Evolutionary conservation across 257 asterid genomes (phyloP).

Genomic region (Penstemon eatonii): DNA sequence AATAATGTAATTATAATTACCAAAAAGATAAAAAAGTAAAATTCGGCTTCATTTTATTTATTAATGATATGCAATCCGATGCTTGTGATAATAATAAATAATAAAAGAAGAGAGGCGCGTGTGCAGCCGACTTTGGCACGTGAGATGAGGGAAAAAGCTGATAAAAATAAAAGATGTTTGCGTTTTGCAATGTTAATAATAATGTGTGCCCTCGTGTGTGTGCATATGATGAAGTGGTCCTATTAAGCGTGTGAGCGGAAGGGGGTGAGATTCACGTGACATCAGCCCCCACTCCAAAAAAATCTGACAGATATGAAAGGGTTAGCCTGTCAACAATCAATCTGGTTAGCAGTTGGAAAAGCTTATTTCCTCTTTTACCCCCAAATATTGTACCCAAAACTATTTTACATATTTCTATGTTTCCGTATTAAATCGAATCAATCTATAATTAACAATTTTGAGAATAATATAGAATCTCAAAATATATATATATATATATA

Average conservation of each 20-base stretch:
- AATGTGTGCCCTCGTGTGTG: background rate
- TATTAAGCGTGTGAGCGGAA: constrained; percentile 45
- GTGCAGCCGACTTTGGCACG: constrained; percentile 42
- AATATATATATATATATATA: no score
- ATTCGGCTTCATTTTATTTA: no score
- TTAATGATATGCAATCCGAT: background rate
- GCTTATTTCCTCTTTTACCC: constrained; percentile 14
- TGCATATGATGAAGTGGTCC: constrained; percentile 31
- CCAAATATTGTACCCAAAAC: no score
- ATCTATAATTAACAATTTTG: no score
- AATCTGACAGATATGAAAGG: constrained; percentile 39
- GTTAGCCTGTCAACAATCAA: constrained; percentile 64
- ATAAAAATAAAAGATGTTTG: constrained; percentile 16
- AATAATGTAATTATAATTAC: no score
- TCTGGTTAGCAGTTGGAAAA: constrained; percentile 47
- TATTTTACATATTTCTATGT: no score
- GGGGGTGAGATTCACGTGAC: constrained; percentile 81
- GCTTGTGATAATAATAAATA: constrained; percentile 14
- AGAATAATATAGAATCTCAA: no score
- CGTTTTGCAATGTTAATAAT: constrained; percentile 12
- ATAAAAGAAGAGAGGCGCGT: constrained; percentile 23
- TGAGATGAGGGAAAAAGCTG: constrained; percentile 26
- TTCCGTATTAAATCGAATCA: no score
- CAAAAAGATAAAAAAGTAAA: no score
- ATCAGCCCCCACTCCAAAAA: constrained; percentile 37